A percentile compares a stretch with the other conserved stretches of the same genome.
Evolutionary conservation across 805 yeast genomes (phyloP).

Genomic region (Cyberlindnera americana): DNA sequence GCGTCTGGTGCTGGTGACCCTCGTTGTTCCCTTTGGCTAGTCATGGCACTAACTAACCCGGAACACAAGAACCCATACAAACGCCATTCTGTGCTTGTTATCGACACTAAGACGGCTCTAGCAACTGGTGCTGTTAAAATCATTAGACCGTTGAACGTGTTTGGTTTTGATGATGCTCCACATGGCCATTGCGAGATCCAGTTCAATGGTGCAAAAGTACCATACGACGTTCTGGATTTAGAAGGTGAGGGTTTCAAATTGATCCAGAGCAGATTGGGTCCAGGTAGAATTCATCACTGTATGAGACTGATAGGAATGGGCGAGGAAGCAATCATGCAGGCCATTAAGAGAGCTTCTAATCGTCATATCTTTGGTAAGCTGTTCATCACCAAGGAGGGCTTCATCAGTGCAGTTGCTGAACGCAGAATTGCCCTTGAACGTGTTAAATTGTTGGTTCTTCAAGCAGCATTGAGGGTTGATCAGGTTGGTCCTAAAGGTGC

Average conservation of each 20-base stretch:
- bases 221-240: slow-evolving; percentile 38
- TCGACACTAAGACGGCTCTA: slow-evolving; percentile 48
- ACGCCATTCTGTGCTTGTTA: slow-evolving; percentile 54
- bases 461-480: slow-evolving; percentile 61
- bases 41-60: slow-evolving; percentile 29
- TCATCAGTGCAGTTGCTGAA: slow-evolving; percentile 47
- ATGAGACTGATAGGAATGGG: slow-evolving; percentile 63
- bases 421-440: slow-evolving; percentile 50
- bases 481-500: slow-evolving; percentile 51
- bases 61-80: slow-evolving; percentile 33
- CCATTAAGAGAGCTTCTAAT: slow-evolving; percentile 48
- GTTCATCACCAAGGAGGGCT: slow-evolving; percentile 48
- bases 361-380: slow-evolving; percentile 51
- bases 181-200: slow-evolving; percentile 66
- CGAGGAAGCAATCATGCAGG: slow-evolving; percentile 47
- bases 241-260: slow-evolving; percentile 61
- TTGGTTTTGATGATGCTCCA: slow-evolving; percentile 67
- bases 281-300: slow-evolving; percentile 70
- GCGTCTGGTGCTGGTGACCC: slow-evolving; percentile 72
- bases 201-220: slow-evolving; percentile 47
- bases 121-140: slow-evolving; percentile 46
- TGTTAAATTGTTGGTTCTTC: slow-evolving; percentile 50
- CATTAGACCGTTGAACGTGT: slow-evolving; percentile 48
- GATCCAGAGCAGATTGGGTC: slow-evolving; percentile 62
- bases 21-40: slow-evolving; percentile 40